Evolutionary conservation across 768 basidiomycete species (phyloP), one percentile per base, ranked within the genome.

Genomic region (Lyophyllum shimeji): DNA sequence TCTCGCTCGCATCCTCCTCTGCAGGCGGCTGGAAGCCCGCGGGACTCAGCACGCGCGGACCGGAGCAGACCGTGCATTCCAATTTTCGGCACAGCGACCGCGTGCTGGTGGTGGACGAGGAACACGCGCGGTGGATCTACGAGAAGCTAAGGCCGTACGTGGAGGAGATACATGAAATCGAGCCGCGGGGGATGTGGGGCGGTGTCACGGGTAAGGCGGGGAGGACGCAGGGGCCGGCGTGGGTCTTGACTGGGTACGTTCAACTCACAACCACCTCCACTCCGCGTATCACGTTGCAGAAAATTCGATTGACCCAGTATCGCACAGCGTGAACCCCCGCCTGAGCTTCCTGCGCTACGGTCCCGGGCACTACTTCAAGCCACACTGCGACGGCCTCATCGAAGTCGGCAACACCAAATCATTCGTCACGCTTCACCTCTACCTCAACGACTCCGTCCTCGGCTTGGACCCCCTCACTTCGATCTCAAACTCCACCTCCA

Each of bases 331-430:
- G 11, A 73, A 76, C 56, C 62, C 69, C 11, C 71, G 75, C 0
- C 67, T 79, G 20, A 75, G 74, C 42, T 78, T 79, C 57, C 61
- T 79, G 18, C 70, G 75, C 31, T 79, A 77, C 55, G 76, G 74
- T 1, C 71, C 75, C 0, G 75, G 76, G 1, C 70, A 79, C 53
- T 76, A 72, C 56, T 76, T 78, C 65, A 70, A 69, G 40, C 67
- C 62, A 0, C 74, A 76, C 57, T 72, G 74, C 49, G 76, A 77
- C 48, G 76, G 76, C 1, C 61, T 73, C 2, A 62, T 63, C 29
- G 71, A 70, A 6, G 53, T 68, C n/a, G 57, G 60, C 2, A 64
- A 68, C n/a, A 65, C 66, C 33, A 74, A 75, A 52, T 73, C 75
- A 2, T 74, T 74, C 59, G 73, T 75, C n/a, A 79, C 77, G 0